These are phyloP conservation scores for Madurella fahalii DNA, from an alignment of 2,329 filamentous ascomycete genomes.

Conservation along the genomic window DNA sequence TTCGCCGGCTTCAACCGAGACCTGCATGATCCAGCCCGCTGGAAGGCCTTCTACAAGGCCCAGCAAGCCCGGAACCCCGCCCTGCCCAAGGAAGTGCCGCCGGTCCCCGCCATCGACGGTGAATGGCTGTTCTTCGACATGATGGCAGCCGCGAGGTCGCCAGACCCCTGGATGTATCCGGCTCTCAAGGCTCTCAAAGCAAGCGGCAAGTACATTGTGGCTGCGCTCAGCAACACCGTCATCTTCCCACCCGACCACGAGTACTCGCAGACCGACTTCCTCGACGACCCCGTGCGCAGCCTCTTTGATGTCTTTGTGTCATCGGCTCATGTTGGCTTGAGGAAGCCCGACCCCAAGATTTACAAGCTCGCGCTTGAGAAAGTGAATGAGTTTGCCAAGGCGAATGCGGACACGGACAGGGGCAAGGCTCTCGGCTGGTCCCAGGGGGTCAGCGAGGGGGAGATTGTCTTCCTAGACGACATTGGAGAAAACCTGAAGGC, in stretches of 20 bases:
- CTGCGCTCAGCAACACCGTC: slow-evolving; percentile 84
- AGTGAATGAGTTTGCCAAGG: slow-evolving; percentile 59
- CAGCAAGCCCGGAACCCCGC: slow-evolving; percentile 41
- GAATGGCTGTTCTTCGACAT: slow-evolving; percentile 84
- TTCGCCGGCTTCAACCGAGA: slow-evolving; percentile 73
- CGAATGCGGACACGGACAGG: slow-evolving; percentile 41
- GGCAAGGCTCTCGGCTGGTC: slow-evolving; percentile 42
- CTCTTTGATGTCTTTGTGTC: slow-evolving; percentile 86
- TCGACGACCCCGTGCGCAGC: slow-evolving; percentile 54
- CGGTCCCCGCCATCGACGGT: slow-evolving; percentile 69
- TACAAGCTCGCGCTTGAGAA: slow-evolving; percentile 69
- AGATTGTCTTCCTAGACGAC: slow-evolving; percentile 86
- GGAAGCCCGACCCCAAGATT: slow-evolving; percentile 81
- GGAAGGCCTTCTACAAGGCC: slow-evolving; percentile 60
- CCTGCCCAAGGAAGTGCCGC: slow-evolving; percentile 46
- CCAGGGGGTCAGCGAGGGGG: slow-evolving; percentile 53
- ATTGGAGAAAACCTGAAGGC: slow-evolving; percentile 90
- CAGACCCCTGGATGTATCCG: slow-evolving; percentile 86
- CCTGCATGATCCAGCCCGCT: slow-evolving; percentile 61
- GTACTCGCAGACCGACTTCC: slow-evolving; percentile 53
- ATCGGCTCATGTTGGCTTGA: slow-evolving; percentile 77
- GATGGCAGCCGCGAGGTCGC: slow-evolving; percentile 68
- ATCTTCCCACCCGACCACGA: slow-evolving; percentile 74
- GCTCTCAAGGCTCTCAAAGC: slow-evolving; percentile 66
- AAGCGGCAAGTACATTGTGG: slow-evolving; percentile 65